These are phyloP conservation scores for Pistacia vera DNA, from an alignment of 345 rosid species.

Conservation along the genomic window DNA sequence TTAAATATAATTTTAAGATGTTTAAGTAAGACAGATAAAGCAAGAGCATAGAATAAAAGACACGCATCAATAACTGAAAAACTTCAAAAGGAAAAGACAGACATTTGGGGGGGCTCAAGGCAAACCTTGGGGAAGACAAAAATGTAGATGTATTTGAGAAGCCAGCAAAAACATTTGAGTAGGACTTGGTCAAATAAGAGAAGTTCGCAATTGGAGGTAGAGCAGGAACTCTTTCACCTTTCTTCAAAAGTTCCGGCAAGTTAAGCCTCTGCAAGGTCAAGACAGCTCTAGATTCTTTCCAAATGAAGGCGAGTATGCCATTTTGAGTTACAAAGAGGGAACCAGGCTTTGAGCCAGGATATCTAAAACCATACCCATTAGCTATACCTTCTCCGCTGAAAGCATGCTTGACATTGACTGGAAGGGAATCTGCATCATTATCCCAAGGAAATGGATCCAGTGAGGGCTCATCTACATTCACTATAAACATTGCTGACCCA, in stretches of 20 bases:
- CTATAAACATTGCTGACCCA: slow-evolving; percentile 88
- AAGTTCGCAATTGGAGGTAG: slow-evolving; percentile 67
- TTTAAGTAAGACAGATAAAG: background rate
- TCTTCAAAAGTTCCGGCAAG: slow-evolving; percentile 69
- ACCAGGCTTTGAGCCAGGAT: slow-evolving; percentile 91
- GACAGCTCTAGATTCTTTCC: slow-evolving; percentile 77
- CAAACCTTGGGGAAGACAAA: slow-evolving; percentile 56
- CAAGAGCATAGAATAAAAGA: background rate
- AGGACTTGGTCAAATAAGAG: slow-evolving; percentile 76
- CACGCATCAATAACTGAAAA: background rate
- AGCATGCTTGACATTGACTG: slow-evolving; percentile 48
- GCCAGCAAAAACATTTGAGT: slow-evolving; percentile 74
- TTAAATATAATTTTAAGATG: too few species aligned
- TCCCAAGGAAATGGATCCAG: slow-evolving; percentile 70
- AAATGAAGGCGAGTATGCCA: slow-evolving; percentile 76
- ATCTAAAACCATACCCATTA: slow-evolving; percentile 88
- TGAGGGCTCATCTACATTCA: slow-evolving; percentile 70
- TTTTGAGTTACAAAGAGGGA: slow-evolving; percentile 61
- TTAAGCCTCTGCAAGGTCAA: slow-evolving; percentile 77
- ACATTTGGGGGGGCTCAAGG: background rate
- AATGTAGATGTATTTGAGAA: slow-evolving; percentile 45
- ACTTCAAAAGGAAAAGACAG: background rate
- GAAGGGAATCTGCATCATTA: slow-evolving; percentile 53
- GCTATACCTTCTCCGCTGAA: slow-evolving; percentile 83
- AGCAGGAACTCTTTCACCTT: slow-evolving; percentile 69